Base-by-base conservation (phyloP, 2,329 filamentous ascomycete species). In the Aspergillus unguis region DNA sequence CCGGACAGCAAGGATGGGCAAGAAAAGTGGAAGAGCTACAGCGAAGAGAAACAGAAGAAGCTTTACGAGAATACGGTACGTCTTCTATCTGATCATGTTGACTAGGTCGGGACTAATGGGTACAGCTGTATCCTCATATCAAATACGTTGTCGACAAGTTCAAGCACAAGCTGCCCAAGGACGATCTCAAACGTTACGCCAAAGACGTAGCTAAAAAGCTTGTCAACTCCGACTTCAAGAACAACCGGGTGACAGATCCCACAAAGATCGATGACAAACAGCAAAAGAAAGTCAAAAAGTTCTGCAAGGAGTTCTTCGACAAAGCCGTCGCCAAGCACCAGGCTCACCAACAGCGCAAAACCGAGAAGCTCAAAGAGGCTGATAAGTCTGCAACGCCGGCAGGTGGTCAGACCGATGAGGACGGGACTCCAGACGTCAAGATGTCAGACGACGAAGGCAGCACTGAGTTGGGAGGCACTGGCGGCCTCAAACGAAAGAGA, bases 61-160 rank as follows among this genome's bases (percentile, higher is more conserved):
- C 80, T 96, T 2, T 97, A 96, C 64, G 92, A 96, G 71, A 92
- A 92, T 66, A 95, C 91, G 47, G 90, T 95, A 79, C 70, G 88
- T 77, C 28, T 17, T 9, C 25, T 5, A 6, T 4, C 35, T 37
- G 3, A 40, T n/a, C 25, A 11, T 32, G 2, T 8, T n/a, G 27
- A 26, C n/a, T 6, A 47, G 9, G 4, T 27, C 9, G 11, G 17
- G 26, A 17, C 58, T 62, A 49, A 62, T 55, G 32, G 65, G 27
- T 9, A 10, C 5, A 94, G 90, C 79, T 96, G 5, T 89, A 87
- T 65, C 90, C 90, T 5, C 85, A 90, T 52, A 86, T 97, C 61
- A 92, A 91, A 69, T 81, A 90, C 58, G 86, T 96, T 1, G 83
- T 92, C 65, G 87, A 92, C 70, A 94, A 90, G 64, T 97, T 91